These are phyloP conservation scores for Mycena crocata DNA, from an alignment of 768 basidiomycete genomes.

Conservation along the genomic window DNA sequence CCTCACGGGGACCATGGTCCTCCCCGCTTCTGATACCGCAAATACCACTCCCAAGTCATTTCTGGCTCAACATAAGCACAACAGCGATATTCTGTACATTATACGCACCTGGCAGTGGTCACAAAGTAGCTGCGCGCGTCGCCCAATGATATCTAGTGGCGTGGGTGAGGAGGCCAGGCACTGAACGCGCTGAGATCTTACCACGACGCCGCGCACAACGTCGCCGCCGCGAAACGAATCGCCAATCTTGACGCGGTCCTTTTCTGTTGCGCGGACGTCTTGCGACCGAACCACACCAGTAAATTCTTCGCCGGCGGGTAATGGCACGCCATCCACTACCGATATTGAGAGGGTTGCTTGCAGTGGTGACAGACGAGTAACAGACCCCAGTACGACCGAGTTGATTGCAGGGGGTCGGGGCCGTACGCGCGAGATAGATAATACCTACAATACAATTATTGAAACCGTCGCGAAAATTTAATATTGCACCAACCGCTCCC, in stretches of 20 bases:
- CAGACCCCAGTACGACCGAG: constrained; percentile 83
- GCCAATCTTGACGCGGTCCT: constrained; percentile 88
- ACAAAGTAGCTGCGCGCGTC: constrained; percentile 94
- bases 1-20: constrained; percentile 85
- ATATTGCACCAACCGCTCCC: constrained; percentile 68
- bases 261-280: constrained; percentile 91
- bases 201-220: constrained; percentile 88
- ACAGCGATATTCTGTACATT: constrained; percentile 94
- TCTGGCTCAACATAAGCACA: constrained; percentile 81
- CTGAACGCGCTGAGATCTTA: constrained; percentile 51
- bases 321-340: constrained; percentile 87
- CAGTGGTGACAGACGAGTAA: constrained; percentile 84
- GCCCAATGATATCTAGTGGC: constrained; percentile 84
- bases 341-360: constrained; percentile 88
- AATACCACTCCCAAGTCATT: no score
- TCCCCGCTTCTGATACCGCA: constrained; percentile 89
- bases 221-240: constrained; percentile 95
- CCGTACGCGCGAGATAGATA: constrained; percentile 65
- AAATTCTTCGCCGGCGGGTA: constrained; percentile 89
- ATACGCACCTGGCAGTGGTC: constrained; percentile 89
- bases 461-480: constrained; percentile 39
- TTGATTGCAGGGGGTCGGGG: constrained; percentile 80
- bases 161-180: not conserved
- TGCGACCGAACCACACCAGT: constrained; percentile 88
- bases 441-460: constrained; percentile 32